These are phyloP conservation scores for Boletus rubescentipes DNA, from an alignment of 768 basidiomycete species.

Conservation along the genomic window DNA sequence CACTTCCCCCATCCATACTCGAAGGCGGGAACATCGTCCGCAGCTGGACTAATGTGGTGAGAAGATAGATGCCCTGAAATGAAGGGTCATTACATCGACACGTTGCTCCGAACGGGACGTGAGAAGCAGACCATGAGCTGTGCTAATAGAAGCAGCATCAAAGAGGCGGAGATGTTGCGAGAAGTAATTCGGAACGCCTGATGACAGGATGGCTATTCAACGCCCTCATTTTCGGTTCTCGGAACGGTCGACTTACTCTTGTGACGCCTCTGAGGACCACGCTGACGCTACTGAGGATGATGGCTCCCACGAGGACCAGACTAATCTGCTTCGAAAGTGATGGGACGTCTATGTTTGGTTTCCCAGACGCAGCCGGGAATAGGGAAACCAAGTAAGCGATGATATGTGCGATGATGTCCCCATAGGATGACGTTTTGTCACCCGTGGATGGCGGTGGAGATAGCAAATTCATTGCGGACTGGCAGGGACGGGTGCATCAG, in stretches of 20 bases:
- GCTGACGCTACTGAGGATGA: conserved; percentile 72
- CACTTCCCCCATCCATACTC: conserved; percentile 6
- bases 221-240: neutral
- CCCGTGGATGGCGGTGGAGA: conserved; percentile 32
- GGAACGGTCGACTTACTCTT: conserved; percentile 38
- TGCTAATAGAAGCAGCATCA: conserved; percentile 75
- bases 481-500: conserved; percentile 16
- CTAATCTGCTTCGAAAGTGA: conserved; percentile 57
- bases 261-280: conserved; percentile 69
- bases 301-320: conserved; percentile 69
- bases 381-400: conserved; percentile 42
- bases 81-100: neutral
- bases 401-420: conserved; percentile 41
- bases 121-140: conserved; percentile 70
- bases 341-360: conserved; percentile 34
- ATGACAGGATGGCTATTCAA: neutral
- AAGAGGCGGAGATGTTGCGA: conserved; percentile 66
- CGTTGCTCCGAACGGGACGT: conserved; percentile 6
- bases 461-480: conserved; percentile 36
- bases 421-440: conserved; percentile 43
- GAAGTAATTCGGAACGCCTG: conserved; percentile 65
- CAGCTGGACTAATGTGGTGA: conserved; percentile 80
- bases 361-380: conserved; percentile 33
- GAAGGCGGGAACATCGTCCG: conserved; percentile 73
- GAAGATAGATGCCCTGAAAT: conserved; percentile 73